Base-by-base conservation (phyloP, 225 moss, liverwort and hornwort species). In the Polytrichum commune region DNA sequence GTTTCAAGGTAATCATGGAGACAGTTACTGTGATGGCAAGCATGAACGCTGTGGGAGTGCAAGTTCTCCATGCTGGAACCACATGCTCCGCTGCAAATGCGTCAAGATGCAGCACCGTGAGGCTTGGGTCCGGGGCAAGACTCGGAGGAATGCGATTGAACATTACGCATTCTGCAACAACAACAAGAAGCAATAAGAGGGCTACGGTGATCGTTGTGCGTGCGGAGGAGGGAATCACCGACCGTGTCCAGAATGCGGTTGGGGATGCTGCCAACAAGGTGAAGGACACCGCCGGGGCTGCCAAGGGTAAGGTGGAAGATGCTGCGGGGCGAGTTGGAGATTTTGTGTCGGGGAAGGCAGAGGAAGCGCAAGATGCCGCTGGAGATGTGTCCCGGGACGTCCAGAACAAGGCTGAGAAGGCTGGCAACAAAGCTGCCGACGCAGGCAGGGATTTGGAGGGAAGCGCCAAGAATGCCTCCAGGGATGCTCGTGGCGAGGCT, bases 211-310 rank as follows among this genome's bases (percentile, higher is more conserved):
- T 65, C 8, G 64, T 64, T 64, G 72, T 72, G 25, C 72, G 72
- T 27, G 72, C 72, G 1, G 72, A 72, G 64, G 72, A 72, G 29
- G 54, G 64, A 5, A n/a, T 72, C 9, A 72, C 64, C 18, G 72
- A 64, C 28, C 55, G 55, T 53, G 27, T 55, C 7, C 53, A 64
- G 54, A 54, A 55, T 54, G 64, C 72, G 6, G 28, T 55, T 53
- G 72, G 30, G 18, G 53, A 23, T 4, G 72, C 72, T 18, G 55
- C 72, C 19, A 29, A 64, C 8, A 72, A 72, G 64, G 64, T 72
- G 72, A 72, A 72, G 72, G 72, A 72, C 4, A 55, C 64, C 54
- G 72, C 72, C 8, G 64, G 63, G 62, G 72, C 63, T 27, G 72
- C 29, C 5, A 67, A 67, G 67, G 67, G 46, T 23, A 67, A 67